Evolutionary conservation across 2,329 filamentous ascomycete genomes (phyloP), one percentile per base, ranked within the genome.

Genomic region (Piedraia hortae): DNA sequence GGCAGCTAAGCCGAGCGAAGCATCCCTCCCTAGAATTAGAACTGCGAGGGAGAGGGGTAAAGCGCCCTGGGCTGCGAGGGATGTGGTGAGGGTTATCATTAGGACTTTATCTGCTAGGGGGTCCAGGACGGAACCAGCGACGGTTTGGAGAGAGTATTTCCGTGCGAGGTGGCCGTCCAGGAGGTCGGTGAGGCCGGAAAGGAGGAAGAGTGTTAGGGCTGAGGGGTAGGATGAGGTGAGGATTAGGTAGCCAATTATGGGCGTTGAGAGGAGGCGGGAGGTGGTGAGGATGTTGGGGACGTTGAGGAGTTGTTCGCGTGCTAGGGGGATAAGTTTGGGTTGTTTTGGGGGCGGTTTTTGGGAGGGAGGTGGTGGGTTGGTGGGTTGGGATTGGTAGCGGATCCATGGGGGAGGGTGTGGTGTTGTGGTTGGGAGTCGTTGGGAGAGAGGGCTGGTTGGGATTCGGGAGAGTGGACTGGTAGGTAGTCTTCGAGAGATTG

Each of bases 51-150:
- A 91, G 16, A 80, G 67, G 26, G 82, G 78, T 22, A 97, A 54
- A 8, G 65, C 60, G 3, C 77, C 78, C 35, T 90, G 78, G 29
- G 71, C 55, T 3, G 80, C 78, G 19, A 93, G 50, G 31, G 73
- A 78, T 7, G 82, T 67, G 1, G 82, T 88, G 35, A 89, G 48
- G 26, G 90, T 65, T 0, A 82, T 91, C 85, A 97, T 93, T 31
- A 97, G 59, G 5, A 65, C 61, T 51, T 97, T 97, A 47, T 97
- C 85, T 3, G 85, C 85, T 72, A 91, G 85, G 4, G 85, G 85
- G 38, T 90, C 80, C 29, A 97, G 77, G 14, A 97, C 65, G 24
- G 75, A 88, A 24, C 85, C 85, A 6, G 93, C 77, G 1, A 97
- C 82, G 1, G 85, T 93, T 45, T 85, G 72, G 26, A 77, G 58